Evolutionary conservation across 2,329 filamentous ascomycete genomes (phyloP), one percentile per base, ranked within the genome.

Genomic region (Kalmusia sp.): DNA sequence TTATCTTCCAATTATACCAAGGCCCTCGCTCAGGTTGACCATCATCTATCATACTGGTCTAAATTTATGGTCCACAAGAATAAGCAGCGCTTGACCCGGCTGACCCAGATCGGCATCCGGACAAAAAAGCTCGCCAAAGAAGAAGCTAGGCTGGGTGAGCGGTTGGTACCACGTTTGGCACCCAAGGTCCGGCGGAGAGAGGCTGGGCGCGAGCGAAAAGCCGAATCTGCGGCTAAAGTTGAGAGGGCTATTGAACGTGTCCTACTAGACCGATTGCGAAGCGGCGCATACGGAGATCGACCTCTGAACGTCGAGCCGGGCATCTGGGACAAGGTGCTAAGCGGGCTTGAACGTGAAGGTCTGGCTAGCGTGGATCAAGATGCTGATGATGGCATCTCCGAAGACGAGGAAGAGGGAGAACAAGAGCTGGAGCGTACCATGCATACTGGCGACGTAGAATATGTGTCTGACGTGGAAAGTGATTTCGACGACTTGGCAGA

Each of bases 251-350:
- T 99, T 75, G 95, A 99, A 82, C 83, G 95, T 50, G 93, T 98
- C 77, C 82, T 99, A 62, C 89, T 99, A 64, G 92, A 98, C 77
- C 83, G 95, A 64, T 79, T 99, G 75, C 84, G 93, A 61, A 93
- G 92, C 70, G 95, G 95, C 39, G 93, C 92, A 3, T 98, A 99
- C 76, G 95, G 95, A 49, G 93, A 98, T 67, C 87, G 92, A 72
- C 95, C 95, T 35, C 82, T 99, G 61, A 99, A 99, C 72, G 93
- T 96, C 46, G 95, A 96, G 75, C 92, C 97, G 74, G 84, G 85
- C 12, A 92, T 99, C 57, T 99, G 95, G 95, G 96, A 96, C 84
- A 96, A 93, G 84, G 95, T 99, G 6, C 86, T 99, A 64, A 87
- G 88, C 57, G 92, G 92, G 3, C 82, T 99, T 76, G 95, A 99